Conservation (phyloP, 192 early-diverging fungal species). For the Gaertneriomyces semiglobifer region DNA sequence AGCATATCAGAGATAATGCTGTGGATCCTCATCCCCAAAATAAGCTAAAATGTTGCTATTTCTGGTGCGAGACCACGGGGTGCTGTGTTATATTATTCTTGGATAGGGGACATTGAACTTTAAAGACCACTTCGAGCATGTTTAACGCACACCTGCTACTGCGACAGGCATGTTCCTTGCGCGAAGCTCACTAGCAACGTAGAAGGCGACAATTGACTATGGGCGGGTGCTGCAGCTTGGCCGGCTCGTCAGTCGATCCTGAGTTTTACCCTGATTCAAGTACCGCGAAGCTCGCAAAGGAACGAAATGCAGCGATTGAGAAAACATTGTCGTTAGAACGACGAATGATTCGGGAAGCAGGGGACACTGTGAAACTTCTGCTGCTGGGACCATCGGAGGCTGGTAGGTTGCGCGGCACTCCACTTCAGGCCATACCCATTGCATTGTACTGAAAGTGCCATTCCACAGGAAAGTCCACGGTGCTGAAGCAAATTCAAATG, state of each 20-base stretch:
- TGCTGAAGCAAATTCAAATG: conserved; percentile 45
- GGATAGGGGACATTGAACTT: no score
- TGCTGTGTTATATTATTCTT: no score
- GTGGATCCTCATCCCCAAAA: no score
- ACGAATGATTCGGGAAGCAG: conserved; percentile 22
- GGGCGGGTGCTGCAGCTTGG: conserved; percentile 35
- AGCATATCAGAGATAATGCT: no score
- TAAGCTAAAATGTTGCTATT: no score
- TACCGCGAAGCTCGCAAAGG: conserved; percentile 20
- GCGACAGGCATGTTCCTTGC: no score
- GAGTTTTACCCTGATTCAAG: not conserved
- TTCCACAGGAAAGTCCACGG: conserved; percentile 35
- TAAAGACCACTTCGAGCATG: no score
- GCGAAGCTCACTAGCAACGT: no score
- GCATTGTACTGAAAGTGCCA: no score
- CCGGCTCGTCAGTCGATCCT: not conserved
- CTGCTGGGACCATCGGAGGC: conserved; percentile 45
- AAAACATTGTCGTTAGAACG: conserved; percentile 21
- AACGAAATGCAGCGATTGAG: conserved; percentile 31
- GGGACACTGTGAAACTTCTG: conserved; percentile 37
- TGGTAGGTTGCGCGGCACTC: not conserved
- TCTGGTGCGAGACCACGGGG: no score
- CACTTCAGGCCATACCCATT: no score
- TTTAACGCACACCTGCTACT: no score
- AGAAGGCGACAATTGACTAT: conserved; percentile 9